These are phyloP conservation scores for Dactylella cylindrospora DNA, from an alignment of 2,329 filamentous ascomycete genomes.

Conservation along the genomic window DNA sequence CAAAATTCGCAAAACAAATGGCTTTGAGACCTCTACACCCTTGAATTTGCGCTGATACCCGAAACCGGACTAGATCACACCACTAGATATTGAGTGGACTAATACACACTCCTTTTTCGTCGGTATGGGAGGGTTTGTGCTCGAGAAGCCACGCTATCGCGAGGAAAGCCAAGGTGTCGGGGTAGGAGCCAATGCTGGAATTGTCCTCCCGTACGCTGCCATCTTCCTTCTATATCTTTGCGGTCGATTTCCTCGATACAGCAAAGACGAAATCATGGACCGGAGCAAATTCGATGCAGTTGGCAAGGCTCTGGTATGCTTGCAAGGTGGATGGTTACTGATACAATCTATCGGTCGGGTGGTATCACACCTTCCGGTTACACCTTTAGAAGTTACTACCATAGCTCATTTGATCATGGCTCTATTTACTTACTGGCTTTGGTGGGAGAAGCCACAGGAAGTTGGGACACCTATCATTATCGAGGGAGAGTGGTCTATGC, in stretches of 20 bases:
- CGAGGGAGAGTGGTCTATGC: constrained; percentile 7
- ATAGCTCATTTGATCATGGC: constrained; percentile 26
- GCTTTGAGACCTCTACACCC: too few relatives aligned
- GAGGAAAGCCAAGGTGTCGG: constrained; percentile 10
- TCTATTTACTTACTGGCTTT: constrained; percentile 11
- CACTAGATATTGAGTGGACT: too few relatives aligned
- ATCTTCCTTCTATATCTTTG: constrained; percentile 12
- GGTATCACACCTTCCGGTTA: constrained; percentile 29
- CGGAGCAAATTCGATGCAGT: constrained; percentile 44
- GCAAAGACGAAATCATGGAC: constrained; percentile 43
- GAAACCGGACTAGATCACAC: too few relatives aligned
- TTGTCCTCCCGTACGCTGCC: constrained; percentile 2
- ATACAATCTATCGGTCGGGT: constrained; percentile 40
- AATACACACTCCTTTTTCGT: constrained; percentile 46
- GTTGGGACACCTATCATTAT: constrained; percentile 14
- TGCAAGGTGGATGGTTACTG: constrained; percentile 44
- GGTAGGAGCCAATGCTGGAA: constrained; percentile 8
- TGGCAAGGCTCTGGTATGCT: constrained; percentile 36
- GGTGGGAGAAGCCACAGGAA: constrained; percentile 24
- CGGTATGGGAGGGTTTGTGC: constrained; percentile 44
- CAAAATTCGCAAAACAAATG: too few relatives aligned
- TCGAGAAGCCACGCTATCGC: constrained; percentile 14
- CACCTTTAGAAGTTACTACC: constrained; percentile 37
- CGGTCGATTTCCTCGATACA: constrained; percentile 11
- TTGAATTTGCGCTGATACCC: too few relatives aligned